Percentiles rank a stretch among this genome's conserved stretches.
phyloP scores from a whole-genome alignment of 2,329 filamentous ascomycete genomes.

The Westerdykella ornata region DNA sequence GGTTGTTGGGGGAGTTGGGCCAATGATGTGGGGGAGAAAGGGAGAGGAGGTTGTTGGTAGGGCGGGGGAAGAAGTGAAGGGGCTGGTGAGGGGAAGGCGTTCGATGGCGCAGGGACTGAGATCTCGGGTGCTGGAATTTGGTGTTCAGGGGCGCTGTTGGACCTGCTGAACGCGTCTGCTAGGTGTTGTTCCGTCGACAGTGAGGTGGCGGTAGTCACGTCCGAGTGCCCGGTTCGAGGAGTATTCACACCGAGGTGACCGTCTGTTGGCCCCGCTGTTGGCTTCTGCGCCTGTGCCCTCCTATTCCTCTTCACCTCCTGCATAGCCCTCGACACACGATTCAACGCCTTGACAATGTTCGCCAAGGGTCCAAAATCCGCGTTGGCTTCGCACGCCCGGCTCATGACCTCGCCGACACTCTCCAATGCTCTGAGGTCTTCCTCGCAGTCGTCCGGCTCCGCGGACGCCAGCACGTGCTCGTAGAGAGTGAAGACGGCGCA shows the following conservation, averaged over 20 bases:
- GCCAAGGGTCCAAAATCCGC: conserved; percentile 17
- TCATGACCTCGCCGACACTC: conserved; percentile 17
- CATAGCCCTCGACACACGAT: conserved; percentile 22
- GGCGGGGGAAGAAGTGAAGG: too few relatives aligned
- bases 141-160: too few relatives aligned
- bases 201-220: too few relatives aligned
- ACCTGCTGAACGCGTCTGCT: too few relatives aligned
- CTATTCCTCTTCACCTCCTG: conserved; percentile 12
- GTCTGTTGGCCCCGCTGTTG: background rate
- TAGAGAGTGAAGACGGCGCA: conserved; percentile 27
- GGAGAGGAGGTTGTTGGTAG: too few relatives aligned
- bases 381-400: conserved; percentile 9
- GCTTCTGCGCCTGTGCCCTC: background rate
- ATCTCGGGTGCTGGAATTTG: too few relatives aligned
- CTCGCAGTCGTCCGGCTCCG: conserved; percentile 19
- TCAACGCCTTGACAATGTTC: conserved; percentile 25
- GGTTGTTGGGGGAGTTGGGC: conserved; percentile 11
- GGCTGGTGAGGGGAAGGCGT: too few relatives aligned
- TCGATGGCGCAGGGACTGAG: too few relatives aligned
- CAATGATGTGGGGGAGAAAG: too few relatives aligned
- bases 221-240: too few relatives aligned
- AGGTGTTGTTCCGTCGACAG: too few relatives aligned
- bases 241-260: too few relatives aligned
- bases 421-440: conserved; percentile 21
- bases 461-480: conserved; percentile 21